These are phyloP conservation scores for Yamadazyma paraphyllophila DNA, from an alignment of 805 yeast species.

Conservation along the genomic window DNA sequence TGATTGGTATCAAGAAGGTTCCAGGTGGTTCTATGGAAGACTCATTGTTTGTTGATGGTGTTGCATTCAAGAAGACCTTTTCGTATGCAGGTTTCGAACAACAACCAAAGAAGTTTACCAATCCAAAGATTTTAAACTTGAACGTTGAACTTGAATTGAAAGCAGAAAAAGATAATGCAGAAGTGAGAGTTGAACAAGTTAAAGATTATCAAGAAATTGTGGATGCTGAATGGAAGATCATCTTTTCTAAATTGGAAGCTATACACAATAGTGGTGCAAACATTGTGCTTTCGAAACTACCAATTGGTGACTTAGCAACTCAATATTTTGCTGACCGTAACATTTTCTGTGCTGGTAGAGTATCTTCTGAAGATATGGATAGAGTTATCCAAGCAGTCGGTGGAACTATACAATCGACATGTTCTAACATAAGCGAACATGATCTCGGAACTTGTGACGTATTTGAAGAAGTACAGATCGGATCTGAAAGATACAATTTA, in stretches of 20 bases:
- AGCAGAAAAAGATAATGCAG: conserved; percentile 98
- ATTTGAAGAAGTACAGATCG: conserved; percentile 94
- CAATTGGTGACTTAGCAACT: conserved; percentile 98
- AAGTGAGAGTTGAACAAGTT: conserved; percentile 92
- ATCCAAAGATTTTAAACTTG: conserved; percentile 80
- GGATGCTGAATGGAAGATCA: conserved; percentile 98
- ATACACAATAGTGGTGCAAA: conserved; percentile 85
- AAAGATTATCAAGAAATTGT: conserved; percentile 93
- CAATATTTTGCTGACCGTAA: conserved; percentile 96
- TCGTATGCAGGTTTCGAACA: conserved; percentile 99
- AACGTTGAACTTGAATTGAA: conserved; percentile 94
- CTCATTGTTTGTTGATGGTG: conserved; percentile 84
- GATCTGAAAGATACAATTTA: conserved; percentile 90
- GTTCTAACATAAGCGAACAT: conserved; percentile 62
- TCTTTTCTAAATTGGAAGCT: conserved; percentile 78
- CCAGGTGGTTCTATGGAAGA: conserved; percentile 98
- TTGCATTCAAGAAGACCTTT: conserved; percentile 95
- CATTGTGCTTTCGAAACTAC: conserved; percentile 88
- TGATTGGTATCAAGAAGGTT: conserved; percentile 92
- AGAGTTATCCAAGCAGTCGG: conserved; percentile 94
- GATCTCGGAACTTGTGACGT: conserved; percentile 81
- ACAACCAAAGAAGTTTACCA: conserved; percentile 81
- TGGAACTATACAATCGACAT: conserved; percentile 76
- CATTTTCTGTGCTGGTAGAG: conserved; percentile 97
- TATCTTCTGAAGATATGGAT: conserved; percentile 82